Evolutionary conservation across 805 yeast genomes (phyloP), one percentile per base, ranked within the genome.

Genomic region (Starmera dryadoides): DNA sequence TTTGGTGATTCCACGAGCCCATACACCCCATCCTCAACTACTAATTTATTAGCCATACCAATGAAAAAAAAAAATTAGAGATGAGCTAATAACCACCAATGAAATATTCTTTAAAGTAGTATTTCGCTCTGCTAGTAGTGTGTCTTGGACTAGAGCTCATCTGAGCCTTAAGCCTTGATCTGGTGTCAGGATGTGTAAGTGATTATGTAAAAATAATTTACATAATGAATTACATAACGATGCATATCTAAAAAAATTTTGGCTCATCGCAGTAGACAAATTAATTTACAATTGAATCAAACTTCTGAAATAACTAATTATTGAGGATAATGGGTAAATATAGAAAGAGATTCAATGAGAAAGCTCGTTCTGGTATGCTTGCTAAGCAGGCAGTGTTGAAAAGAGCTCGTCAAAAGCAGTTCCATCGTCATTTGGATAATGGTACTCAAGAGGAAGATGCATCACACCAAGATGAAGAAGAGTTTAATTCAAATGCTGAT

Each of bases 301-400:
- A 6, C 6, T 6, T 9, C 6, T 6, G 23, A 21, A 21, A 21
- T 6, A 6, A 6, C 8, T 21, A 6, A 21, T 6, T 6, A 21
- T 21, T 9, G 7, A 11, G 6, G 10, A 20, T 12, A 3, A 86
- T 86, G 95, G 95, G 91, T 42, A 83, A 82, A 44, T 86, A 85
- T 57, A 73, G 93, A 48, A 75, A 76, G 59, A 62, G 95, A 44
- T 83, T 80, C 66, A 86, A 86, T 56, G 95, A 82, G 58, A 84
- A 83, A 64, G 95, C 93, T 40, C 77, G 95, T 26, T 56, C 86
- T 3, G 95, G 95, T 16, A 82, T 83, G 72, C 79, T 86, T 52
- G 79, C 87, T 22, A 86, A 81, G 67, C 85, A 81, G 57, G 77
- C 81, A 23, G 79, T 79, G 36, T 64, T 86, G 50, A 80, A 77